Conservation (phyloP, 31 red algal genomes). For the Endocladia muricata region DNA sequence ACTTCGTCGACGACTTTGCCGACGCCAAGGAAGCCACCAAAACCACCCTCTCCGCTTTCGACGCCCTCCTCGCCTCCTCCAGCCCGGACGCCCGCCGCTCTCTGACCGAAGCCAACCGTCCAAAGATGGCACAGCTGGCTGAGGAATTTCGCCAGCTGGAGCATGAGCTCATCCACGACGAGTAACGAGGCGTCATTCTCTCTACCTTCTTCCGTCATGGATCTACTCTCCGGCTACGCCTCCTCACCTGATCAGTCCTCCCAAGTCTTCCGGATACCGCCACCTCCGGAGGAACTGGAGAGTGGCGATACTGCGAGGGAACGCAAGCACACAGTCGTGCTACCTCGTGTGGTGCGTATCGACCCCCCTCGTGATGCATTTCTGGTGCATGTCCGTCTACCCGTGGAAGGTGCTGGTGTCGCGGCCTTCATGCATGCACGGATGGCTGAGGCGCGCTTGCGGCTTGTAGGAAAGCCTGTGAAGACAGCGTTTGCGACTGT, state of each 20-base stretch:
- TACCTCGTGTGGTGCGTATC: slow-evolving; percentile 9
- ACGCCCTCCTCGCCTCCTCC: slow-evolving; percentile 8
- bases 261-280: too few species aligned
- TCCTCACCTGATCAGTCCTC: slow-evolving; percentile 1
- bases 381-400: slow-evolving; percentile 21
- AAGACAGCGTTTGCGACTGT: slow-evolving; percentile 6
- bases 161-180: slow-evolving; percentile 59
- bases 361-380: background rate
- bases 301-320: background rate
- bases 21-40: slow-evolving; percentile 65
- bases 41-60: slow-evolving; percentile 39
- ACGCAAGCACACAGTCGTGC: background rate
- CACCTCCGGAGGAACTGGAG: slow-evolving; percentile 12
- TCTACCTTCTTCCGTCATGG: background rate
- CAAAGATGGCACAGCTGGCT: slow-evolving; percentile 64
- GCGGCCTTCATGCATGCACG: background rate
- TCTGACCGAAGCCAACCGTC: slow-evolving; percentile 47
- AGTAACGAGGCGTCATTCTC: background rate
- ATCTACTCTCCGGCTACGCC: background rate
- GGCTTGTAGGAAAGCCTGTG: background rate
- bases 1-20: slow-evolving; percentile 64
- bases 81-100: slow-evolving; percentile 22
- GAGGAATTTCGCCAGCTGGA: slow-evolving; percentile 55
- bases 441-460: slow-evolving; percentile 8
- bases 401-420: background rate